Evolutionary conservation across 306 rosid genomes (phyloP).

Genomic region (Sesbania bispinosa): DNA sequence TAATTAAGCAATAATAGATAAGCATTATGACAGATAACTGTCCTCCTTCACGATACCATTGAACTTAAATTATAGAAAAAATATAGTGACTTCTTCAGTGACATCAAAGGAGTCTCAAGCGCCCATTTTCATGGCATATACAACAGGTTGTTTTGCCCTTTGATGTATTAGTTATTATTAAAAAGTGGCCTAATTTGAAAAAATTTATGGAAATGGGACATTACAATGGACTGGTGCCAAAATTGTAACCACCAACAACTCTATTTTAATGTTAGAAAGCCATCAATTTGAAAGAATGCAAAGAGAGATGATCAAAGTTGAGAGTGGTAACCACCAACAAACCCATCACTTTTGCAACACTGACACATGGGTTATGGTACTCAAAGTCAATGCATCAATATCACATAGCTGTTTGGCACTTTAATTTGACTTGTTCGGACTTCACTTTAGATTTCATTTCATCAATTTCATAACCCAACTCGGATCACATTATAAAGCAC

Average conservation of each 20-base stretch:
- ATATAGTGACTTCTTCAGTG: neutral
- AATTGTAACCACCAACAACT: slow-evolving; percentile 5
- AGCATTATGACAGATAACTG: too few species aligned
- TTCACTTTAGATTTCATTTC: slow-evolving; percentile 13
- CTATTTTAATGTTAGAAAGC: neutral
- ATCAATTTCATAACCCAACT: neutral
- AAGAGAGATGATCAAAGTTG: neutral
- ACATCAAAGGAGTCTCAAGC: neutral
- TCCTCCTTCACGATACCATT: too few species aligned
- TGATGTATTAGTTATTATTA: neutral
- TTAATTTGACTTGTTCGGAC: neutral
- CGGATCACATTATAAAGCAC: neutral
- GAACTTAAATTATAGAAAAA: too few species aligned
- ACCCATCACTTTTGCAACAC: slow-evolving; percentile 21
- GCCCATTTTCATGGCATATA: neutral
- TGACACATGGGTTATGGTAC: slow-evolving; percentile 23
- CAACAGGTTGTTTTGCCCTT: neutral
- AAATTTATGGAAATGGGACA: neutral
- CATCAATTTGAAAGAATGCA: neutral
- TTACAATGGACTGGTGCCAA: neutral
- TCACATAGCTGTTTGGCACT: slow-evolving; percentile 34
- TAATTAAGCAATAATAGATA: too few species aligned
- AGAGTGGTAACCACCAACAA: slow-evolving; percentile 32
- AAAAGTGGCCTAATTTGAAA: slow-evolving; percentile 11
- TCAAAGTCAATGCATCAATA: slow-evolving; percentile 31